Evolutionary conservation across 352 stramenopile genomes (phyloP), one percentile per base, ranked within the genome.

Genomic region (Phytophthora podocarpi): DNA sequence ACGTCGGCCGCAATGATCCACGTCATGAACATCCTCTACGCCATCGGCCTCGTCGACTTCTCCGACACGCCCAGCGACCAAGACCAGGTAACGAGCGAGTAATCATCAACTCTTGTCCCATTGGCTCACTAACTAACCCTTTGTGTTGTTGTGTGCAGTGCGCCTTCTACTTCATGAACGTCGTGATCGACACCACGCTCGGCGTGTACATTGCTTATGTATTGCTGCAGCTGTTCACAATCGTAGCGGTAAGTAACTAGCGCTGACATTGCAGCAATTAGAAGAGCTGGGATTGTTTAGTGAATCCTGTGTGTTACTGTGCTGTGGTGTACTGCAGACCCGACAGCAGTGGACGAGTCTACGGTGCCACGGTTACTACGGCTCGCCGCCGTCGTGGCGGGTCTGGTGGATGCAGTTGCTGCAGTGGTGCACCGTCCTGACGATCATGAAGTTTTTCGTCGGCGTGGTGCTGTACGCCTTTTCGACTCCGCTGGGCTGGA

Each of bases 131-230:
- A n/a, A n/a, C n/a, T n/a, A n/a, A n/a, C n/a, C n/a, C n/a, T n/a
- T n/a, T n/a, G n/a, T n/a, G n/a, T n/a, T n/a, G n/a, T n/a, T n/a
- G n/a, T n/a, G n/a, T n/a, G 12, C 27, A 93, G 80, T 94, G 85
- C 45, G 85, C 85, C 39, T 91, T 91, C 45, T 94, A 94, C 71
- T 94, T 94, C 52, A 89, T 94, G 76, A 94, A 92, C 52, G 85
- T 94, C 8, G 78, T 89, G 53, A 87, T 94, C 42, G 85, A 92
- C 66, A 94, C 85, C 30, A 91, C 82, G 18, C 64, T 94, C 16
- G 85, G 85, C 55, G 82, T 94, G 30, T 88, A 92, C 57, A 86
- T 94, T 60, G 85, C 84, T 11, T 94, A 88, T 72, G 62, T 90
- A 60, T 74, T 91, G 45, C 59, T 93, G 18, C 78, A 87, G 43